A percentile compares a stretch with the other conserved stretches of the same genome.
These are phyloP conservation scores for Luffa acutangula DNA, from an alignment of 306 rosid genomes.

Conservation along the genomic window DNA sequence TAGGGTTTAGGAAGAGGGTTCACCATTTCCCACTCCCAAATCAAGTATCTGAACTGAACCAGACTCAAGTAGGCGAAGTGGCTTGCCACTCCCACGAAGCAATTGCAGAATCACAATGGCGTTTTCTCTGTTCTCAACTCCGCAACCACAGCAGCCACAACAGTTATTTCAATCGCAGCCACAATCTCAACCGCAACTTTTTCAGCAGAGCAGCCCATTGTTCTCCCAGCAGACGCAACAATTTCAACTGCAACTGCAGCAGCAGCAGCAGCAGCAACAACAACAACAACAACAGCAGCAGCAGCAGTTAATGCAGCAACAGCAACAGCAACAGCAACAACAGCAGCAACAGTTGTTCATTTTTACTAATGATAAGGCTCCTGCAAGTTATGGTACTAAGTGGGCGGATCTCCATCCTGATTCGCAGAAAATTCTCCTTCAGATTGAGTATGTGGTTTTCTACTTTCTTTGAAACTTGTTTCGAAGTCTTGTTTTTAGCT, in stretches of 20 bases:
- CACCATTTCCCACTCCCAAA: constrained; percentile 9
- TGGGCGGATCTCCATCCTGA: constrained; percentile 95
- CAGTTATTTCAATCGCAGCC: constrained; percentile 39
- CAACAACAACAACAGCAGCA: constrained; percentile 20
- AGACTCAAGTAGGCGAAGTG: neutral
- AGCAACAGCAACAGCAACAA: constrained; percentile 28
- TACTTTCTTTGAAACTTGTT: neutral
- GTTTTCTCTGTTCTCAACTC: constrained; percentile 60
- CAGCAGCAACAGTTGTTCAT: constrained; percentile 42
- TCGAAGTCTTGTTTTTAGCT: neutral
- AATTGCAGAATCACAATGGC: constrained; percentile 36
- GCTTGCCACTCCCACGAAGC: neutral
- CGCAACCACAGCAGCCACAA: constrained; percentile 43
- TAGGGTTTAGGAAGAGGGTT: constrained; percentile 56
- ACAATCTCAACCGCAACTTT: constrained; percentile 18
- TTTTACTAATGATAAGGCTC: constrained; percentile 63
- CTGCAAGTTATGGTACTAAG: constrained; percentile 75
- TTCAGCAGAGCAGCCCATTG: constrained; percentile 35
- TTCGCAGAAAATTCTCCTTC: constrained; percentile 82
- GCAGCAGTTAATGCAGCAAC: constrained; percentile 25
- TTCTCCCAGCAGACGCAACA: constrained; percentile 27
- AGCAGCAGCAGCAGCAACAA: constrained; percentile 15
- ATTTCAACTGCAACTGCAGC: constrained; percentile 17
- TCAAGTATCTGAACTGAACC: neutral
- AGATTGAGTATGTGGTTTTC: constrained; percentile 53